Evolutionary conservation across 345 rosid species (phyloP).

Genomic region (Pistacia integerrima): DNA sequence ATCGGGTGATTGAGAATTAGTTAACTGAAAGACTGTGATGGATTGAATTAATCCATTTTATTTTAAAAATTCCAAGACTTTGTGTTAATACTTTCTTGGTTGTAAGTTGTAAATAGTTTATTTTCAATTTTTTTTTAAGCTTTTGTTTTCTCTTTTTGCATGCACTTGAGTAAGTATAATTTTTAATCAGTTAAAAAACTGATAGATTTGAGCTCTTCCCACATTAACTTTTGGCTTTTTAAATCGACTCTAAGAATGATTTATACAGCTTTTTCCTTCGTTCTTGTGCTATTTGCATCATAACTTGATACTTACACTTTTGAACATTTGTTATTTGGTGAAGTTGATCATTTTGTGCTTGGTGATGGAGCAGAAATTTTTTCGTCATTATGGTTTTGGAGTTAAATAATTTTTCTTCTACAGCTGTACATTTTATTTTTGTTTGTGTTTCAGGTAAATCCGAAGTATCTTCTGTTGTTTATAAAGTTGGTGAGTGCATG

Average conservation of each 20-base stretch:
- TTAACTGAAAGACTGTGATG: neutral
- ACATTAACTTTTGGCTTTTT: neutral
- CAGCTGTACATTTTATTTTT: conserved; percentile 18
- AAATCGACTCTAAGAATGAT: neutral
- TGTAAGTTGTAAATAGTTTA: neutral
- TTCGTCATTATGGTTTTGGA: neutral
- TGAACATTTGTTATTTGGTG: neutral
- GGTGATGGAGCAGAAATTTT: neutral
- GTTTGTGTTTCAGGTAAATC: conserved; percentile 75
- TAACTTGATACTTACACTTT: neutral
- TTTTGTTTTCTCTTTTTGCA: too few relatives aligned
- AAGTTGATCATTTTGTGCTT: conserved; percentile 6
- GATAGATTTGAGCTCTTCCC: neutral
- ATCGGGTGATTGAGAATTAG: neutral
- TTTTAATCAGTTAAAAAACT: neutral
- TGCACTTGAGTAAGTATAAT: neutral
- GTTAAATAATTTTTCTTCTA: conserved; percentile 4
- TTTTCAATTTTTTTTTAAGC: neutral
- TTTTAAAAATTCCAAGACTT: conserved; percentile 5
- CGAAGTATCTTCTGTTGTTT: conserved; percentile 80
- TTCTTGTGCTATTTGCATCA: conserved; percentile 2
- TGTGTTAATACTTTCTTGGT: neutral
- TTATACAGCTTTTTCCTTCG: neutral
- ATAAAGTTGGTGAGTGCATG: conserved; percentile 99
- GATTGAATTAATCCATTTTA: conserved; percentile 1